Conservation (phyloP, 345 rosid species). For the Melaleuca alternifolia region DNA sequence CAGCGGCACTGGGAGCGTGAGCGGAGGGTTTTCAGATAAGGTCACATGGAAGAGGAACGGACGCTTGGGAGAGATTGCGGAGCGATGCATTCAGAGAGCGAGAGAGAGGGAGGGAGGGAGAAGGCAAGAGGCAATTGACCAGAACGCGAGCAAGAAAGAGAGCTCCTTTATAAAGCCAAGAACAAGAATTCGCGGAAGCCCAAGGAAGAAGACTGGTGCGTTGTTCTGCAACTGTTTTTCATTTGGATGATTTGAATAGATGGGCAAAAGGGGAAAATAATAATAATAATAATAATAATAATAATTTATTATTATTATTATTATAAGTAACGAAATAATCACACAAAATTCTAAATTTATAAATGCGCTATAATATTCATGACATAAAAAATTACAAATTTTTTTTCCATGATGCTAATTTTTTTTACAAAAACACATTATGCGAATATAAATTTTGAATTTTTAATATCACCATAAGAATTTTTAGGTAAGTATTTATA, state of each 20-base stretch:
- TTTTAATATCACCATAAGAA: no score
- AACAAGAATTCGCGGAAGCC: neutral
- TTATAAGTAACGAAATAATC: no score
- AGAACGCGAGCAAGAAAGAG: neutral
- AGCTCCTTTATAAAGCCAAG: neutral
- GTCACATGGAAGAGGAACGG: conserved; percentile 2
- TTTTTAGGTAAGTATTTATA: no score
- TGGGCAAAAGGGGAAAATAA: neutral
- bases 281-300: neutral
- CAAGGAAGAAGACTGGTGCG: neutral
- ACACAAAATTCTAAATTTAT: no score
- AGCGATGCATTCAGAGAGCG: conserved; percentile 29
- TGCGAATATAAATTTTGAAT: no score
- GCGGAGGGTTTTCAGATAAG: conserved; percentile 24
- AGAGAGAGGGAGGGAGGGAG: neutral
- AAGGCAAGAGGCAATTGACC: no score
- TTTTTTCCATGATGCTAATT: no score
- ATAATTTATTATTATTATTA: neutral
- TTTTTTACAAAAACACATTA: no score
- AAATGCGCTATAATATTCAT: no score
- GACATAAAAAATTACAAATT: no score
- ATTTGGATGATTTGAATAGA: neutral
- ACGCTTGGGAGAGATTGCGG: conserved; percentile 23
- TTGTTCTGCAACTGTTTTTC: neutral
- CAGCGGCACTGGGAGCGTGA: conserved; percentile 8